Conservation (phyloP, 1,284 basidiomycete species). For the Irpex rosettiformis region DNA sequence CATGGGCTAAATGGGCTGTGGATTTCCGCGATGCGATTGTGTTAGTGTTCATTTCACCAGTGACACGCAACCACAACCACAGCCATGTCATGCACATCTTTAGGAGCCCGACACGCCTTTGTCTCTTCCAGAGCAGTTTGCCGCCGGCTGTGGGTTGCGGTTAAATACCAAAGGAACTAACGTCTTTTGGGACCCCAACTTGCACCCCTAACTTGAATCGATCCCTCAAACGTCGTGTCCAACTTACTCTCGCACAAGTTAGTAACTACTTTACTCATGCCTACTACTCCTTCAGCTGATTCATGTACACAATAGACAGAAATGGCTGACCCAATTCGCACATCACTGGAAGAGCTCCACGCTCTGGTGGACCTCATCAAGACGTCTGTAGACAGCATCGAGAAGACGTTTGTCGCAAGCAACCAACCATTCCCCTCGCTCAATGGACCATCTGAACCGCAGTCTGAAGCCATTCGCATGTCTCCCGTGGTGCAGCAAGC, state of each 20-base stretch:
- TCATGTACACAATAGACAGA: not conserved
- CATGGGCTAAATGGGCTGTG: too few species aligned
- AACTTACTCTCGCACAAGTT: not conserved
- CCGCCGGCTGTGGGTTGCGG: too few species aligned
- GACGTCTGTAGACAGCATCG: conserved; percentile 1
- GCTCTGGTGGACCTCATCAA: conserved; percentile 5
- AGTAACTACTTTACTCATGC: not conserved
- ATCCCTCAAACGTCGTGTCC: not conserved
- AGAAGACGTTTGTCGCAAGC: not conserved
- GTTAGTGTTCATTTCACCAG: too few species aligned
- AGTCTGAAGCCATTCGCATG: conserved; percentile 16
- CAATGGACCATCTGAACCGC: conserved; percentile 12
- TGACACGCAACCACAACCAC: too few species aligned
- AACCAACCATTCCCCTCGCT: conserved; percentile 12
- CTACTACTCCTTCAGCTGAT: not conserved
- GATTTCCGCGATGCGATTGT: too few species aligned
- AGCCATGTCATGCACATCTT: too few species aligned
- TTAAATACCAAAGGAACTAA: too few species aligned
- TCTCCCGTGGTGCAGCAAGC: conserved; percentile 9
- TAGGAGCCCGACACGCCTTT: too few species aligned
- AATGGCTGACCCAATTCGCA: not conserved
- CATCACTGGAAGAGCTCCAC: conserved; percentile 5
- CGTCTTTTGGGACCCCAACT: too few species aligned
- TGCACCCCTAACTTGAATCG: too few species aligned
- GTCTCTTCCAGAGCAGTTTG: too few species aligned